Conservation (phyloP, 2,329 filamentous ascomycete species). For the Colletotrichum endophyticum region DNA sequence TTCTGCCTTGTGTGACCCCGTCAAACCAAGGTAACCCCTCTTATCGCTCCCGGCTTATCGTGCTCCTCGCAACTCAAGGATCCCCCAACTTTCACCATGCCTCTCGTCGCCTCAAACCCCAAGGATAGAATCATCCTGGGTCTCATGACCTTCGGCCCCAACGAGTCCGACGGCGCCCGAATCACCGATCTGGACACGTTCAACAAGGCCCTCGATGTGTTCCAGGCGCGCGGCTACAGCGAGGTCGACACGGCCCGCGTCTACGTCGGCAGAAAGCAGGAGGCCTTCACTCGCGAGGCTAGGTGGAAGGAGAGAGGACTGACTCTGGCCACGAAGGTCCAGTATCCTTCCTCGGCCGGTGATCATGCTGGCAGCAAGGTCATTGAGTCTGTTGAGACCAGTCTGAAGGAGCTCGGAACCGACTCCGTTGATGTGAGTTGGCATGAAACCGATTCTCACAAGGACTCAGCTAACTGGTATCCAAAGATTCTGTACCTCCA, state of each 20-base stretch:
- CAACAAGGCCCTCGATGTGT: constrained; percentile 73
- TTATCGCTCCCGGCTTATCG: background rate
- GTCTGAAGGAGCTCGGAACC: constrained; percentile 73
- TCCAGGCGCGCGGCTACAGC: constrained; percentile 80
- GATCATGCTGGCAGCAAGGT: constrained; percentile 69
- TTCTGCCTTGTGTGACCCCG: background rate
- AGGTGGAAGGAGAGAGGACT: constrained; percentile 82
- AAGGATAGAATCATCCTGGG: constrained; percentile 80
- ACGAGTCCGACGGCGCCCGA: constrained; percentile 66
- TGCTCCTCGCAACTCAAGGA: background rate
- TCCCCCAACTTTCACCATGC: constrained; percentile 40
- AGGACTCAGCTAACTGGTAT: background rate
- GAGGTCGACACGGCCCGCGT: constrained; percentile 84
- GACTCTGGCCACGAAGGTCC: constrained; percentile 77
- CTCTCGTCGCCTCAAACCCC: constrained; percentile 45
- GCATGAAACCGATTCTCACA: background rate
- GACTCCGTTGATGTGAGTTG: constrained; percentile 70
- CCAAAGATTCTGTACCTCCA: constrained; percentile 74
- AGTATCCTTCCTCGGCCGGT: constrained; percentile 66
- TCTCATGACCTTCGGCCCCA: constrained; percentile 83
- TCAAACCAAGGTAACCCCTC: background rate
- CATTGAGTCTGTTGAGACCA: constrained; percentile 68
- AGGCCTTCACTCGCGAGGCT: constrained; percentile 77
- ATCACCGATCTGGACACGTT: constrained; percentile 72
- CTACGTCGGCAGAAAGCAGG: constrained; percentile 76